These are phyloP conservation scores for Jaapia argillacea DNA, from an alignment of 768 basidiomycete species.

Conservation along the genomic window DNA sequence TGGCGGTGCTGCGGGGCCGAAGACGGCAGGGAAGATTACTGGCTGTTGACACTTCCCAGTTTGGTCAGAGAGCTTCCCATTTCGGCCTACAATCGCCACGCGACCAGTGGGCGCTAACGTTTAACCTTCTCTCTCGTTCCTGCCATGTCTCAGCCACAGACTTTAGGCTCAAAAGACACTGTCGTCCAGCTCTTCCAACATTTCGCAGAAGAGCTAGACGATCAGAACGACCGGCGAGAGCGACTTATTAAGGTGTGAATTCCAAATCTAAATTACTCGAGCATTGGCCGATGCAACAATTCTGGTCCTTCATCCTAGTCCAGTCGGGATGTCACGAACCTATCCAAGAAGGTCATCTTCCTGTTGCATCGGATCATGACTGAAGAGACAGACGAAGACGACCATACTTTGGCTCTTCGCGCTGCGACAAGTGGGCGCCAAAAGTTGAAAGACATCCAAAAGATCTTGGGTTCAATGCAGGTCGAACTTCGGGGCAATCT, in stretches of 20 bases:
- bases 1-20: too few relatives aligned
- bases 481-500: slow-evolving; percentile 53
- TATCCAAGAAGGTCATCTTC: slow-evolving; percentile 92
- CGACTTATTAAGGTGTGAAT: slow-evolving; percentile 73
- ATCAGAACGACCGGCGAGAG: slow-evolving; percentile 81
- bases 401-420: slow-evolving; percentile 24
- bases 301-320: slow-evolving; percentile 29
- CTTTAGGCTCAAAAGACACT: slow-evolving; percentile 6
- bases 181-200: slow-evolving; percentile 35
- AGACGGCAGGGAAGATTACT: too few relatives aligned
- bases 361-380: slow-evolving; percentile 69
- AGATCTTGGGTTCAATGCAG: slow-evolving; percentile 50
- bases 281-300: background rate
- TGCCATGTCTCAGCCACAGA: background rate
- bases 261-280: slow-evolving; percentile 3
- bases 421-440: slow-evolving; percentile 43
- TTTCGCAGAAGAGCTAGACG: slow-evolving; percentile 70
- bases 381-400: slow-evolving; percentile 23
- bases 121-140: too few relatives aligned
- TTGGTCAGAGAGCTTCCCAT: too few relatives aligned
- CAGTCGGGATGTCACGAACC: slow-evolving; percentile 80
- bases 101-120: background rate
- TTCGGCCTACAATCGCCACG: background rate
- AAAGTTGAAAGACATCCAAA: slow-evolving; percentile 60
- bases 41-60: too few relatives aligned